phyloP scores from a whole-genome alignment of 2,329 filamentous ascomycete species.

The Aspergillus phoenicis region DNA sequence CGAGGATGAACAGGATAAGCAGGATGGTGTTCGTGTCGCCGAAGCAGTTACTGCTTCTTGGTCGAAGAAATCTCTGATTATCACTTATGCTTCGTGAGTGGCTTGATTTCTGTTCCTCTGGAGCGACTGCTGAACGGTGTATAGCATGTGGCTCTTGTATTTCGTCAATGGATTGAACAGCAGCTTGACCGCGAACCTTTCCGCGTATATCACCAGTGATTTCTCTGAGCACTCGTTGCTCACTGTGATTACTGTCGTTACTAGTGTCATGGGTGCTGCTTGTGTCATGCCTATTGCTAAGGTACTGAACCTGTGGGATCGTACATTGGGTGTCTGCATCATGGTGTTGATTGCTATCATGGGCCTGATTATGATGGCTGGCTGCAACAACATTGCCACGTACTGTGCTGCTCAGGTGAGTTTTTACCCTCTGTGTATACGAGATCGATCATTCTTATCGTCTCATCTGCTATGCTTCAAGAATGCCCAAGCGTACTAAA shows the following conservation, averaged over 20 bases:
- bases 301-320: conserved; percentile 64
- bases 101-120: background rate
- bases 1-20: conserved; percentile 11
- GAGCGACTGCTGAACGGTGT: background rate
- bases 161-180: conserved; percentile 46
- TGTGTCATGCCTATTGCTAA: conserved; percentile 64
- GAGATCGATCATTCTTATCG: no score
- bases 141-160: conserved; percentile 48
- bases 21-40: conserved; percentile 45
- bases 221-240: conserved; percentile 58
- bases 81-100: conserved; percentile 44
- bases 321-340: conserved; percentile 58
- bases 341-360: conserved; percentile 51
- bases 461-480: no score
- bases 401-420: conserved; percentile 61
- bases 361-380: conserved; percentile 65
- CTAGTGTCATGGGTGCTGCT: conserved; percentile 58
- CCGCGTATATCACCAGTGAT: conserved; percentile 55
- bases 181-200: conserved; percentile 44
- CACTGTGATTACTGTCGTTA: conserved; percentile 56
- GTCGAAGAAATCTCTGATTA: conserved; percentile 43
- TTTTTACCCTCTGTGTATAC: background rate
- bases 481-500: background rate
- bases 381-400: conserved; percentile 60
- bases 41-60: conserved; percentile 50